These are phyloP conservation scores for Penicillium sp. DNA, from an alignment of 2,329 filamentous ascomycete genomes.

Conservation along the genomic window DNA sequence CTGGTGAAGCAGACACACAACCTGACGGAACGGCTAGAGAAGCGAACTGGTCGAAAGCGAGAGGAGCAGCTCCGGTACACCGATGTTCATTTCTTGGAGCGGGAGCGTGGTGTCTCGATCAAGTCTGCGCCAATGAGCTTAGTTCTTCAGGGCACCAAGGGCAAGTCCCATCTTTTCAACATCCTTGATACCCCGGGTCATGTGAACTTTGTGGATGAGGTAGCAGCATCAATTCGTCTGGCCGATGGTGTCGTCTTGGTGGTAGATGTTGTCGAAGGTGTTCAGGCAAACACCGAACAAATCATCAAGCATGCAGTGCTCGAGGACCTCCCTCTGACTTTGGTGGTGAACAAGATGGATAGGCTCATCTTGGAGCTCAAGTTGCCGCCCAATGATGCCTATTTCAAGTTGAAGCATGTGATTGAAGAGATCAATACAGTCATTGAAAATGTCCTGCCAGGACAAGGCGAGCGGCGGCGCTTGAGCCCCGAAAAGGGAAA, in stretches of 20 bases:
- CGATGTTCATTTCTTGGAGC: conserved; percentile 81
- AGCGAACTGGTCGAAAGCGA: conserved; percentile 69
- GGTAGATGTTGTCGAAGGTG: conserved; percentile 95
- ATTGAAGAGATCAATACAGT: conserved; percentile 95
- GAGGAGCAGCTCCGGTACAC: conserved; percentile 94
- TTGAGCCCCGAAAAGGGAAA: conserved; percentile 96
- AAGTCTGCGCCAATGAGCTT: conserved; percentile 94
- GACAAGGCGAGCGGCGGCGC: conserved; percentile 69
- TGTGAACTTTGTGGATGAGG: conserved; percentile 97
- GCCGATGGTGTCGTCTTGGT: conserved; percentile 89
- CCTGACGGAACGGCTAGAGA: conserved; percentile 69
- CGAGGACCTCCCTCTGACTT: conserved; percentile 78
- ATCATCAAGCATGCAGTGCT: conserved; percentile 93
- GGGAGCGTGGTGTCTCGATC: conserved; percentile 82
- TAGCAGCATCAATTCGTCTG: conserved; percentile 77
- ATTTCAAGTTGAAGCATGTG: conserved; percentile 99
- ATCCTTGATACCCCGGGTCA: conserved; percentile 94
- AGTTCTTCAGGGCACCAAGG: conserved; percentile 77
- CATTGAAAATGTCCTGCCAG: conserved; percentile 81
- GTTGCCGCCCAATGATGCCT: conserved; percentile 87
- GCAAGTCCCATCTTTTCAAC: conserved; percentile 93
- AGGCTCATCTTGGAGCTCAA: conserved; percentile 89
- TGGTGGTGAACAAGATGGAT: conserved; percentile 97
- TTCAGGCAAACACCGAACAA: conserved; percentile 96
- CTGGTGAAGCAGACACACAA: conserved; percentile 93